Base-by-base conservation (phyloP, 169 alveolate species). In the Cryptosporidium parvum region DNA sequence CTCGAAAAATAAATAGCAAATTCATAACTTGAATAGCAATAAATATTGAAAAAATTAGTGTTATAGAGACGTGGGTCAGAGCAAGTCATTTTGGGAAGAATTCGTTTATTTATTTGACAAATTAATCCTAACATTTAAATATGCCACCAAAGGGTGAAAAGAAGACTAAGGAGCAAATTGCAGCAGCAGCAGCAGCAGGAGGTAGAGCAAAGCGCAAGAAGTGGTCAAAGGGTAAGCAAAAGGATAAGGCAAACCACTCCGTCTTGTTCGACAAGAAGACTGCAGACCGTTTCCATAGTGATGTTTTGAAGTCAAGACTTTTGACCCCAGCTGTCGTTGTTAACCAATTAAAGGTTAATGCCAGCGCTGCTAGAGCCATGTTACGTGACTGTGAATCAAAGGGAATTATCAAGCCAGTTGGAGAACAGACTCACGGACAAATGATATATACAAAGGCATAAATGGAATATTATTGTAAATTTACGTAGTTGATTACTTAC, bases 201-300 rank as follows among this genome's bases (percentile, higher is more conserved):
- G 89, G 89, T 37, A 80, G 89, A 62, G 89, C 89, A 12, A 80
- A 91, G 56, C 91, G 92, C 75, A 91, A 94, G 96, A 94, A 94
- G 91, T 95, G 97, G 97, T 91, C 95, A 51, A 92, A 94, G 71
- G 92, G 93, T 31, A 95, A 95, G 91, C 92, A 85, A 48, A 95
- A 94, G 93, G 97, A 95, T 70, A 95, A 95, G 93, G 92, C 94
- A 61, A 93, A 93, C 93, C 93, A 92, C 69, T 91, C 96, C 37
- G 96, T 94, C 42, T 92, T 92, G 67, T 92, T 94, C 85, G 96
- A 94, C 58, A 92, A 93, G 73, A 93, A 92, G 71, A 85, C 93
- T 26, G 93, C 92, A 85, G 97, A 95, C 37, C 93, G 93, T 85
- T 85, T 95, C 72, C 70, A 89, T 45, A 93, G 93, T 75, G 96